Conservation (phyloP, 2,329 filamentous ascomycete species). For the Rhinocladiella similis region DNA sequence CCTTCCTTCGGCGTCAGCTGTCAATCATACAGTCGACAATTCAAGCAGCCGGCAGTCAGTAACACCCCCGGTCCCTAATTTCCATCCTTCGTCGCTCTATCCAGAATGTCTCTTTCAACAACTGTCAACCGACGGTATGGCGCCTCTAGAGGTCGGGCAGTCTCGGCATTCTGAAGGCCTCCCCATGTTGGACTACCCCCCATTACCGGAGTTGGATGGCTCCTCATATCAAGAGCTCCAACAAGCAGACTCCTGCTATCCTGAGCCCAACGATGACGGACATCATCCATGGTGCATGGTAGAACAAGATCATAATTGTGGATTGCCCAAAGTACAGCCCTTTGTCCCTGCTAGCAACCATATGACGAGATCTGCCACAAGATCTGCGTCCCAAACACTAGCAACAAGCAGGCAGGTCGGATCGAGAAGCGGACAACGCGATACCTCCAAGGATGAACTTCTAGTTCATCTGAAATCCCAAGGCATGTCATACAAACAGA, state of each 20-base stretch:
- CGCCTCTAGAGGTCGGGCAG: not conserved
- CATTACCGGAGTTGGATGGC: not conserved
- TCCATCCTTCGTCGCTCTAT: not conserved
- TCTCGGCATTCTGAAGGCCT: not conserved
- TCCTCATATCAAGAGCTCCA: not conserved
- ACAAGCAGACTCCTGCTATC: not conserved
- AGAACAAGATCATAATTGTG: not conserved
- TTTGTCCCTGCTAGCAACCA: not conserved
- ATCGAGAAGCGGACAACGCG: conserved; percentile 13
- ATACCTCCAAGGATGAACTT: conserved; percentile 38
- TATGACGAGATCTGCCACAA: not conserved
- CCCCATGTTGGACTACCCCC: not conserved
- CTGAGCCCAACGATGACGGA: not conserved
- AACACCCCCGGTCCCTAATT: no score
- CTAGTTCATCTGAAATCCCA: conserved; percentile 42
- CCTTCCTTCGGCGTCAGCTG: not conserved
- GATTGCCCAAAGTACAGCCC: not conserved
- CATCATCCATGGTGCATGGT: not conserved
- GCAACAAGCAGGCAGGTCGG: not conserved
- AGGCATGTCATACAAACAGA: conserved; percentile 49
- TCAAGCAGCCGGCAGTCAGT: not conserved
- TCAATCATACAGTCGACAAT: not conserved
- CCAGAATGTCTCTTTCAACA: not conserved
- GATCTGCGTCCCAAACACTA: not conserved
- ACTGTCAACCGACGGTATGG: not conserved